Percentiles rank a stretch among this genome's conserved stretches.
These are phyloP conservation scores for Enterocytospora artemiae DNA, from an alignment of 371 early-diverging fungal genomes.

Conservation along the genomic window DNA sequence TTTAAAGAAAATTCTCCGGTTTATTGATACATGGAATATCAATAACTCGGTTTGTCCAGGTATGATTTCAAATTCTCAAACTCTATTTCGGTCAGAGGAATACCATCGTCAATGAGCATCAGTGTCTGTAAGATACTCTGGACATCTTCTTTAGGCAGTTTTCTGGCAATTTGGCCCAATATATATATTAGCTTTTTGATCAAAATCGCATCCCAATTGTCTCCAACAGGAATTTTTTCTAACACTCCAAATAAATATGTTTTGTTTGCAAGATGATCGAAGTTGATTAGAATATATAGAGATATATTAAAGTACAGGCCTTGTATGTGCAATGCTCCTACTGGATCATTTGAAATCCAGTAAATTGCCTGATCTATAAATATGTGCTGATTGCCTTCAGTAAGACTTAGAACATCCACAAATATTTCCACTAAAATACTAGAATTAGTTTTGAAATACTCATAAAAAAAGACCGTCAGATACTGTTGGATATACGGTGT, in stretches of 20 bases:
- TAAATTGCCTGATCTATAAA: conserved; percentile 31
- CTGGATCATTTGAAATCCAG: conserved; percentile 32
- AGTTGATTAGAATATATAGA: conserved; percentile 10
- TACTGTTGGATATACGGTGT: conserved; percentile 38
- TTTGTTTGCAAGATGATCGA: conserved; percentile 2
- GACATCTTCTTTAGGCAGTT: conserved; percentile 9
- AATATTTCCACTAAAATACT: conserved; percentile 12
- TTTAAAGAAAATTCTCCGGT: not conserved
- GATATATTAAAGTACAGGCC: conserved; percentile 27
- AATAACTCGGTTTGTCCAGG: not conserved
- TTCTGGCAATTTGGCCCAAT: conserved; percentile 19
- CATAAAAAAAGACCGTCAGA: conserved; percentile 33
- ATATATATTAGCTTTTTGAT: conserved; percentile 33
- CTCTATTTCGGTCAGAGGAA: conserved; percentile 21
- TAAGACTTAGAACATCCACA: conserved; percentile 7
- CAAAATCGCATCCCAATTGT: conserved; percentile 18
- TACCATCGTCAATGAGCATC: conserved; percentile 38
- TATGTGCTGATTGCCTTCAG: conserved; percentile 5
- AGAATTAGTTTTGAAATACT: conserved; percentile 23
- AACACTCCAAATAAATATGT: conserved; percentile 17
- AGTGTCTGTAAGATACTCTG: conserved; percentile 1
- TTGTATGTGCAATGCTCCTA: conserved; percentile 11
- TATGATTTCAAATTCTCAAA: conserved; percentile 12
- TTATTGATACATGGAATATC: not conserved
- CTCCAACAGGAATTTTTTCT: conserved; percentile 11